A percentile compares a stretch with the other conserved stretches of the same genome.
Conservation (phyloP, 2,329 filamentous ascomycete species). For the Chaetomium globosum region DNA sequence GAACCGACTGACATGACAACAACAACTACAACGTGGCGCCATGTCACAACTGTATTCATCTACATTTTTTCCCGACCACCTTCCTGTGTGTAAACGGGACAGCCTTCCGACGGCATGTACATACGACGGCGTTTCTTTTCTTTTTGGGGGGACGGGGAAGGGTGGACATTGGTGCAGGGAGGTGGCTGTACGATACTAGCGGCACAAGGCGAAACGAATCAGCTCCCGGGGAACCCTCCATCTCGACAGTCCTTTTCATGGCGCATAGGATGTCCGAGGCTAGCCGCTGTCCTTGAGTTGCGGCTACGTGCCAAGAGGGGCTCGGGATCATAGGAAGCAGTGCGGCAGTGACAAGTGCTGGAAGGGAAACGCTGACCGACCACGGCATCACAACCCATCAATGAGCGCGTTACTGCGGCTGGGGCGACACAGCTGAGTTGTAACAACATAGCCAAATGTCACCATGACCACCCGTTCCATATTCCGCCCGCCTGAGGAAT, state of each 20-base stretch:
- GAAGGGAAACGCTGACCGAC: too few relatives aligned
- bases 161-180: not conserved
- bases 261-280: too few relatives aligned
- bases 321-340: not conserved
- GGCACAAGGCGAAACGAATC: not conserved
- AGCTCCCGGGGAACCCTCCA: too few relatives aligned
- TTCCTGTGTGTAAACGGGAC: not conserved
- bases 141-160: not conserved
- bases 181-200: conserved; percentile 8
- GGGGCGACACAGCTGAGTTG: not conserved
- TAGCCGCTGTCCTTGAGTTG: too few relatives aligned
- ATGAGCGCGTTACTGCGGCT: too few relatives aligned
- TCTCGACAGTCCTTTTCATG: too few relatives aligned
- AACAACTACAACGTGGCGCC: too few relatives aligned
- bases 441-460: not conserved
- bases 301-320: not conserved
- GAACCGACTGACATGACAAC: not conserved
- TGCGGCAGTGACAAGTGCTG: not conserved
- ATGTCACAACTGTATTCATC: conserved; percentile 15
- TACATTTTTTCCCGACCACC: not conserved
- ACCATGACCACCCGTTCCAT: not conserved
- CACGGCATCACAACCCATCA: too few relatives aligned
- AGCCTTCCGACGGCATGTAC: conserved; percentile 20
- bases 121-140: conserved; percentile 22
- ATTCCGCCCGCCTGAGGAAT: not conserved